phyloP scores from a whole-genome alignment of 2,329 filamentous ascomycete genomes.

The Clarireedia sp. region DNA sequence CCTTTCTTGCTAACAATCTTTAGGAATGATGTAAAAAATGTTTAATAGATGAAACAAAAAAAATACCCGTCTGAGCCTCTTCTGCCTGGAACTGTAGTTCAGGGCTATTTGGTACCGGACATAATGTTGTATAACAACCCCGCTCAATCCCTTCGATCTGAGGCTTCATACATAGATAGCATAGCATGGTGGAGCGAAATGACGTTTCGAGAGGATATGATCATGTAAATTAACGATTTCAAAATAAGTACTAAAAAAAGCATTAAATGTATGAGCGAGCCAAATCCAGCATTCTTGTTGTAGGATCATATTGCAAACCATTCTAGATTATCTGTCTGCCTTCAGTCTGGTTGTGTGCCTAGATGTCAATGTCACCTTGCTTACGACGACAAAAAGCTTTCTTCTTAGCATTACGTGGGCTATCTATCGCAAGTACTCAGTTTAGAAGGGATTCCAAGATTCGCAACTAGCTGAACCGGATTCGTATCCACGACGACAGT shows the following conservation, averaged over 20 bases:
- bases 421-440: no score
- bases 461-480: no score
- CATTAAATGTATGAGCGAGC: background rate
- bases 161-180: slow-evolving; percentile 21
- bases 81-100: slow-evolving; percentile 1
- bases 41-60: slow-evolving; percentile 21
- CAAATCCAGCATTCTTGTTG: background rate
- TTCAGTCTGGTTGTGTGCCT: background rate
- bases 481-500: no score
- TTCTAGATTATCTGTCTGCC: background rate
- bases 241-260: slow-evolving; percentile 4
- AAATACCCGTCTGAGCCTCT: slow-evolving; percentile 20
- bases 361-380: no score
- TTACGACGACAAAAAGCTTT: no score
- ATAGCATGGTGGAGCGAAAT: slow-evolving; percentile 22
- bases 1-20: background rate
- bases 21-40: slow-evolving; percentile 30
- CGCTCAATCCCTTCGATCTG: slow-evolving; percentile 24
- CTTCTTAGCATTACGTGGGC: no score
- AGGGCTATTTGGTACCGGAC: slow-evolving; percentile 10
- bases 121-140: slow-evolving; percentile 27
- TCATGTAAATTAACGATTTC: slow-evolving; percentile 24
- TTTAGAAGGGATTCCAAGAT: no score
- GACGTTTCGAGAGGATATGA: slow-evolving; percentile 17
- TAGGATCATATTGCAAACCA: background rate